These are phyloP conservation scores for Mycogone perniciosa DNA, from an alignment of 2,329 filamentous ascomycete species.

Conservation along the genomic window DNA sequence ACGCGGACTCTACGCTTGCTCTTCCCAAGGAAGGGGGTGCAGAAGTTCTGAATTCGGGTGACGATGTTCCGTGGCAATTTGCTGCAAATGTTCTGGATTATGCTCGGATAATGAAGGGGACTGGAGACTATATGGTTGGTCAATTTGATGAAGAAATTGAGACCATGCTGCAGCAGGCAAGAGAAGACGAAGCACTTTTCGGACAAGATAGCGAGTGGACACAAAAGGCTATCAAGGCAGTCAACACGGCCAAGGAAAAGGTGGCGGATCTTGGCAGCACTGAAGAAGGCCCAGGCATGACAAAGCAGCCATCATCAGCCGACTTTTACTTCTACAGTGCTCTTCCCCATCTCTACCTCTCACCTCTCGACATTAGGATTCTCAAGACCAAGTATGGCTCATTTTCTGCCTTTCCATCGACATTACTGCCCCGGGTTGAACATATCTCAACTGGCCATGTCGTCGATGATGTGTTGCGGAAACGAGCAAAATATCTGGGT, in stretches of 20 bases:
- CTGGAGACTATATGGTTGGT: slow-evolving; percentile 74
- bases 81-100: slow-evolving; percentile 93
- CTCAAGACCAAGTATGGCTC: slow-evolving; percentile 82
- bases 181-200: slow-evolving; percentile 87
- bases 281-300: slow-evolving; percentile 14
- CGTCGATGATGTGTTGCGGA: slow-evolving; percentile 77
- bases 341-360: slow-evolving; percentile 81
- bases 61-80: slow-evolving; percentile 91
- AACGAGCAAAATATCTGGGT: slow-evolving; percentile 76
- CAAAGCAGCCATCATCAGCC: slow-evolving; percentile 31
- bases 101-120: slow-evolving; percentile 90
- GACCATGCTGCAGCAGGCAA: slow-evolving; percentile 68
- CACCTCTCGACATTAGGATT: slow-evolving; percentile 85
- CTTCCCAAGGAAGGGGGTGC: slow-evolving; percentile 74
- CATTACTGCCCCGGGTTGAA: slow-evolving; percentile 79
- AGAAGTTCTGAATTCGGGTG: slow-evolving; percentile 59
- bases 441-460: slow-evolving; percentile 84
- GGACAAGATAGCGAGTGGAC: slow-evolving; percentile 92
- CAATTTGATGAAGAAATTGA: slow-evolving; percentile 76
- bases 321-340: slow-evolving; percentile 85
- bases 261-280: slow-evolving; percentile 39
- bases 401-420: slow-evolving; percentile 76
- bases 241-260: slow-evolving; percentile 72
- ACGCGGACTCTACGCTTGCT: slow-evolving; percentile 75
- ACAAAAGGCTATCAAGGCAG: slow-evolving; percentile 69